Evolutionary conservation across 352 stramenopile genomes (phyloP), one percentile per base, ranked within the genome.

Genomic region (Phytopythium kandeliae): DNA sequence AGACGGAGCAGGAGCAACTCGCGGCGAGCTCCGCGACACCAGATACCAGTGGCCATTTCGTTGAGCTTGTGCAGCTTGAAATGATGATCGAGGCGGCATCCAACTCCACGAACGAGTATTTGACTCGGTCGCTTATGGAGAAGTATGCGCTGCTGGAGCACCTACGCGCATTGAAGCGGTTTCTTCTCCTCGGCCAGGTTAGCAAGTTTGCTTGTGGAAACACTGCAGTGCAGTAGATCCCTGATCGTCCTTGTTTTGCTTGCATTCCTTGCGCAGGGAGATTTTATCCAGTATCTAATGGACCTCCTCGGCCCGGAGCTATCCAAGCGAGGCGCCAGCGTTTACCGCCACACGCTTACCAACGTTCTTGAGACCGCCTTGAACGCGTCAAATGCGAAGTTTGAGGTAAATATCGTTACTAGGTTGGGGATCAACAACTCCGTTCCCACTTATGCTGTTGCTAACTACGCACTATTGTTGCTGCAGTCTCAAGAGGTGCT

Each of bases 221-320:
- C n/a, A n/a, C n/a, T n/a, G n/a, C n/a, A n/a, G n/a, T n/a, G n/a
- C n/a, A n/a, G n/a, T n/a, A n/a, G n/a, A n/a, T n/a, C n/a, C n/a
- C n/a, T n/a, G n/a, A n/a, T n/a, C n/a, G n/a, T n/a, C n/a, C n/a
- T n/a, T n/a, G n/a, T n/a, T n/a, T n/a, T n/a, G n/a, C n/a, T n/a
- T 6, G 3, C 21, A 35, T 35, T 35, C 7, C 7, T 15, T 46
- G 12, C 47, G 21, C 56, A 93, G 85, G 97, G 96, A 8, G 96
- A 99, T 58, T 99, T 99, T 57, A 96, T 98, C 56, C 95, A 96
- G 52, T 96, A 96, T 31, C 66, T 99, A 25, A 98, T 99, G 77
- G 93, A 98, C 57, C 60, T 94, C 17, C 61, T 98, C 43, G 80
- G 87, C 19, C 85, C 89, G 15, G 89, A 98, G 56, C 62, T 98